Evolutionary conservation across 148 eudicot genomes (phyloP).

Genomic region (Vaccinium darrowii): DNA sequence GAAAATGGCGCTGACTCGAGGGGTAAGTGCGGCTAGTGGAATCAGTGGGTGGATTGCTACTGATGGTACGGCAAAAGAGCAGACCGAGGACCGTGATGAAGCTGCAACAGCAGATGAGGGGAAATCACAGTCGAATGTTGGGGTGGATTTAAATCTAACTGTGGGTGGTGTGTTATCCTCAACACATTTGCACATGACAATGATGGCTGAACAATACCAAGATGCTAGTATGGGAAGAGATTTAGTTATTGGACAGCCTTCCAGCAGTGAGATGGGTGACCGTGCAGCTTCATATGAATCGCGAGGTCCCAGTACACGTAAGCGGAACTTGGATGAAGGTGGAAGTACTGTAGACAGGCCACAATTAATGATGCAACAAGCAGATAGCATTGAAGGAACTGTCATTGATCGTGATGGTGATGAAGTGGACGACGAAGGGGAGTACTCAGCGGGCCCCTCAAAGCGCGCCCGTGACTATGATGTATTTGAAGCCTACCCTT

Average conservation of each 20-base stretch:
- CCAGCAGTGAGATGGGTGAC: constrained; percentile 93
- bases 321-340: constrained; percentile 88
- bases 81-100: constrained; percentile 79
- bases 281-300: constrained; percentile 98
- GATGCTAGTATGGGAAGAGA: constrained; percentile 71
- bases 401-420: constrained; percentile 97
- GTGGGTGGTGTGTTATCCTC: constrained; percentile 77
- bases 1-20: constrained; percentile 80
- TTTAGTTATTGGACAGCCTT: constrained; percentile 83
- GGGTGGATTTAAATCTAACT: constrained; percentile 76
- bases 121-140: constrained; percentile 59
- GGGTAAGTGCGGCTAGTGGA: constrained; percentile 96
- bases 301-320: constrained; percentile 91
- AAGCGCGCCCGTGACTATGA: constrained; percentile 71
- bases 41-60: constrained; percentile 88
- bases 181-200: constrained; percentile 46
- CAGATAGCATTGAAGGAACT: constrained; percentile 94
- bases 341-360: constrained; percentile 95
- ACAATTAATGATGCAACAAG: constrained; percentile 58
- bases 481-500: constrained; percentile 50
- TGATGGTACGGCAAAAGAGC: constrained; percentile 73
- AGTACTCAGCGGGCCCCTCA: constrained; percentile 85
- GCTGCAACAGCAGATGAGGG: constrained; percentile 81
- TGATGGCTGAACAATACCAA: constrained; percentile 51
- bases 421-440: constrained; percentile 80